Evolutionary conservation across 768 basidiomycete species (phyloP), one percentile per base, ranked within the genome.

Genomic region (Arthromyces matolae): DNA sequence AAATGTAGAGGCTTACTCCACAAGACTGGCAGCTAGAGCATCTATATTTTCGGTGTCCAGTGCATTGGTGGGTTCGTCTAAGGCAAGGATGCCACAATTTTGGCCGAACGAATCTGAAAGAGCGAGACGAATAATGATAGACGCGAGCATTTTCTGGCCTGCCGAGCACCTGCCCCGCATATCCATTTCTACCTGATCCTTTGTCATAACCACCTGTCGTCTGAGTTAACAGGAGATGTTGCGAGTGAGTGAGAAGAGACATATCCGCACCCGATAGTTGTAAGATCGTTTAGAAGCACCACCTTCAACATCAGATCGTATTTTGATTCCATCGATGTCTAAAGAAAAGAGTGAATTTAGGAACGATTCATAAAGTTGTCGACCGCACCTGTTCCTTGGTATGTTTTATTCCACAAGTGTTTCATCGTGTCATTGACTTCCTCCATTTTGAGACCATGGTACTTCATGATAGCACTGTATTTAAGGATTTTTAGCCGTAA

Each of bases 81-180:
- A 72, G 0, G 96, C 96, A 20, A 99, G 79, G 53, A 99, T 96
- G 16, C 96, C 96, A 65, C 96, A 98, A 57, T 95, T 96, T 64
- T 93, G 90, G 3, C 93, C 93, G 60, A 99, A 98, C 2, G 93
- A 95, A 62, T 99, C 96, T 5, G 95, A 95, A 22, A 99, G 76
- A 3, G 96, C 96, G 28, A 99, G 82, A 5, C 96, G 84, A 60
- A 99, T 98, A 68, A 98, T 92, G 66, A 98, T 97, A 18, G 91
- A 94, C 8, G 95, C 96, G 49, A 99, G 72, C 79, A 98, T 97
- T 71, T 99, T 99, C 69, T 99, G 96, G 0, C 96, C 96, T 1
- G 96, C 96, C 13, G 90, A 93, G 69, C 96, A 99, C 53, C 96
- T 83, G 20, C 96, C 96, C 47, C 96, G 84, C 96, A 99, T 99